Percentiles rank a stretch among this genome's conserved stretches.
phyloP scores from a whole-genome alignment of 2,329 filamentous ascomycete genomes.

The Fusarium papillatum region DNA sequence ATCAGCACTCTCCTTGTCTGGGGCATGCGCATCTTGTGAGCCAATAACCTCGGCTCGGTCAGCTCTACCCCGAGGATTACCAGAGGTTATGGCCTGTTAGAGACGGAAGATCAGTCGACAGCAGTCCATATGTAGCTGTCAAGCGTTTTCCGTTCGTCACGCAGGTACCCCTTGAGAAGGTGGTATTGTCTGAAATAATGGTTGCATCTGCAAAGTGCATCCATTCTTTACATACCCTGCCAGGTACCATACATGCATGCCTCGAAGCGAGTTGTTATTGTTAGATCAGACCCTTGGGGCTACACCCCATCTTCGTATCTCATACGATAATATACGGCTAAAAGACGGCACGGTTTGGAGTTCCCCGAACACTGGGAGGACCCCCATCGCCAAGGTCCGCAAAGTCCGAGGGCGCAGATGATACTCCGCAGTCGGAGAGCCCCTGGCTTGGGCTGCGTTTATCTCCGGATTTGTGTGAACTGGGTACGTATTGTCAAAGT shows the following conservation, averaged over 20 bases:
- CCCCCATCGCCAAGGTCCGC: neutral
- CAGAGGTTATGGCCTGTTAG: neutral
- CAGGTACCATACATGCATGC: neutral
- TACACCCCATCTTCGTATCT: neutral
- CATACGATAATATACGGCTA: neutral
- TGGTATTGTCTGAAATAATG: neutral
- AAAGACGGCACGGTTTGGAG: neutral
- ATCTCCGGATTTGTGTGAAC: neutral
- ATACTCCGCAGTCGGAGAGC: neutral
- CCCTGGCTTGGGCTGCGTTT: neutral
- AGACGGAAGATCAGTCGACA: neutral
- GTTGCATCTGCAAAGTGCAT: neutral
- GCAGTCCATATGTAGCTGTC: neutral
- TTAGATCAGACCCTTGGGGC: neutral
- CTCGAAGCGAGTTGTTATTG: neutral
- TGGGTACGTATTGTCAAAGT: neutral
- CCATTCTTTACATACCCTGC: neutral
- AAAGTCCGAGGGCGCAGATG: neutral
- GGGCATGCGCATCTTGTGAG: neutral
- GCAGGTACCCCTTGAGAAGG: neutral
- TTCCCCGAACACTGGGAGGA: neutral
- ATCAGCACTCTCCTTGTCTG: neutral
- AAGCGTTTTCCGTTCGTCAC: neutral
- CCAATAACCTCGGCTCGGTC: neutral
- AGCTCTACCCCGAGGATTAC: neutral